Conservation (phyloP, 75 land plant genomes). For the Larix kaempferi region DNA sequence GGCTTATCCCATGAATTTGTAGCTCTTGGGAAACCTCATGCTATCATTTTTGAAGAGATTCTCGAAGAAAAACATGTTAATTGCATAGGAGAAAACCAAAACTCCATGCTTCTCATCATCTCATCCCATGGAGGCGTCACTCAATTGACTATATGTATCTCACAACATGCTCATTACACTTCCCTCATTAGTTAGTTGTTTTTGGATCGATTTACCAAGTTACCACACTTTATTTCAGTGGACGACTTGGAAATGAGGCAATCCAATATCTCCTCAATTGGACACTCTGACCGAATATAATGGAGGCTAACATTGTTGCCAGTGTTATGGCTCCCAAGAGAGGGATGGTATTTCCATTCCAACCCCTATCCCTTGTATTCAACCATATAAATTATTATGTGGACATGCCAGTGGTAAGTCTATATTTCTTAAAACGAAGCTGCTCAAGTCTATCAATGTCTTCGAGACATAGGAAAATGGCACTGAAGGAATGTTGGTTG, state of each 20-base stretch:
- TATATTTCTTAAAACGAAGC: no score
- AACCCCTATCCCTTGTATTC: conserved; percentile 71
- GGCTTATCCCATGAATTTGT: no score
- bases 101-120: not conserved
- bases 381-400: conserved; percentile 73
- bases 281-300: conserved; percentile 11
- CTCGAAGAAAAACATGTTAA: conserved; percentile 41
- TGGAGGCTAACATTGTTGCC: conserved; percentile 6
- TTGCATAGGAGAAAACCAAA: conserved; percentile 24
- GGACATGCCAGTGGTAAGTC: conserved; percentile 73
- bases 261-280: conserved; percentile 11
- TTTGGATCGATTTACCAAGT: no score
- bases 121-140: no score
- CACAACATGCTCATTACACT: no score
- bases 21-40: conserved; percentile 67
- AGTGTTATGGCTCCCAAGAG: conserved; percentile 17
- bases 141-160: no score
- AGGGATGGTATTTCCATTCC: conserved; percentile 85
- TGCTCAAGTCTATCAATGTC: no score
- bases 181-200: no score
- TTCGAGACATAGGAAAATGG: no score
- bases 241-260: conserved; percentile 2
- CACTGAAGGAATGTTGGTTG: no score
- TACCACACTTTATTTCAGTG: no score
- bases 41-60: conserved; percentile 55